Base-by-base conservation (phyloP, 331 rosid genomes). In the Stylosanthes scabra region DNA sequence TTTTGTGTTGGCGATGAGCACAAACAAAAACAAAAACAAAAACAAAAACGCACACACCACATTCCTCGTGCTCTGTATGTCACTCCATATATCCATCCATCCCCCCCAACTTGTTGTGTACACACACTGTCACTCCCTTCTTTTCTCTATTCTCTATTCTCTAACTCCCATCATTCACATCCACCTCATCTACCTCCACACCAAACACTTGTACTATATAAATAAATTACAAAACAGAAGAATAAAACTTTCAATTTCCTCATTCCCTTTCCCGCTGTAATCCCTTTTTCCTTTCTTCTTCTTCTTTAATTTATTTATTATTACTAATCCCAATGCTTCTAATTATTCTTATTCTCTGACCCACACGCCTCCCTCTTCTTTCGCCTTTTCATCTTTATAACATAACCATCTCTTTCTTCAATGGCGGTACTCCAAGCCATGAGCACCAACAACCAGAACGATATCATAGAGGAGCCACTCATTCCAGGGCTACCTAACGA, bases 401-500 rank as follows among this genome's bases (percentile, higher is more conserved):
- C 9, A 7, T 46, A 31, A 50, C 16, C 52, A 20, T 12, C 4
- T 49, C 46, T 7, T 9, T 51, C 57, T 50, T 51, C 57, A 76
- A 82, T 82, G 84, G 67, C 29, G 39, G 15, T 59, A 28, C 16
- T 2, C 6, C 59, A 64, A 50, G 13, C 39, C 0, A 70, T 15
- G 2, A 52, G 52, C 1, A 11, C 37, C 55, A 11, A 34, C 7
- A 64, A 37, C n/a, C n/a, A n/a, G n/a, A 12, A 66, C 2, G 51
- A 63, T 12, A 64, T 58, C 16, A 68, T 57, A 0, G 74, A 81
- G 0, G 74, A 81, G 70, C 68, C 74, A 40, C 78, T 90, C 55
- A 88, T 90, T 66, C 91, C 89, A 0, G 93, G 90, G 1, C 75
- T 90, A 2, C 93, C 96, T 0, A 51, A 88, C 60, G 89, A 88